A percentile compares a stretch with the other conserved stretches of the same genome.
phyloP scores from a whole-genome alignment of 1,139 yeast genomes.

The Nakaseomyces bracarensis region DNA sequence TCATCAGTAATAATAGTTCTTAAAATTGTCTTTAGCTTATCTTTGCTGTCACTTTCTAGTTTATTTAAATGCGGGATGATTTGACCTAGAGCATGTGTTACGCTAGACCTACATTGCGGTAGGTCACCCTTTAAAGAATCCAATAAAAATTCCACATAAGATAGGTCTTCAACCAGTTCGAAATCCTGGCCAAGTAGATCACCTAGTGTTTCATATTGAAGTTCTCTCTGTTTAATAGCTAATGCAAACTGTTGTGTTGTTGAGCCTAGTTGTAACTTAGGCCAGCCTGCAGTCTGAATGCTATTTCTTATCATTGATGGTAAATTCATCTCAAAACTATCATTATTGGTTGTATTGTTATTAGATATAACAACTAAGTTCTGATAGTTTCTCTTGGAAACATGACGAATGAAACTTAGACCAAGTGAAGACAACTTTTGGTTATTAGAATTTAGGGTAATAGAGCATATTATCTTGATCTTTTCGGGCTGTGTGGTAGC shows the following conservation, averaged over 20 bases:
- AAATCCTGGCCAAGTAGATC: conserved; percentile 48
- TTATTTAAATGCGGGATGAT: conserved; percentile 43
- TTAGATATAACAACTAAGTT: conserved; percentile 21
- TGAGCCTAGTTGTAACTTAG: conserved; percentile 35
- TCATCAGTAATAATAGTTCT: conserved; percentile 36
- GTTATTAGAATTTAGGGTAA: conserved; percentile 51
- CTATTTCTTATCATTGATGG: conserved; percentile 46
- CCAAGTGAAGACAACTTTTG: conserved; percentile 36
- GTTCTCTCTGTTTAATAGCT: conserved; percentile 40
- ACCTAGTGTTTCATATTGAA: conserved; percentile 74
- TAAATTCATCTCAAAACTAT: conserved; percentile 37
- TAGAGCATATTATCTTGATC: conserved; percentile 40
- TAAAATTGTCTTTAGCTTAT: conserved; percentile 40
- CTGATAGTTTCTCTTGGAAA: conserved; percentile 30
- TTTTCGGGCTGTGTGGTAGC: conserved; percentile 38
- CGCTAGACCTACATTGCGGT: conserved; percentile 53
- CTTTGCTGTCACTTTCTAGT: conserved; percentile 37
- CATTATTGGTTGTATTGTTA: conserved; percentile 17
- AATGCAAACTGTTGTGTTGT: conserved; percentile 28
- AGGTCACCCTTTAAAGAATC: conserved; percentile 63
- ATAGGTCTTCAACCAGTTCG: conserved; percentile 41
- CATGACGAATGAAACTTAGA: conserved; percentile 55
- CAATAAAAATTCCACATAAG: conserved; percentile 57
- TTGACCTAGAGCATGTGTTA: conserved; percentile 66
- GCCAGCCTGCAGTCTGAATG: conserved; percentile 54